These are phyloP conservation scores for Penicillium coffeae DNA, from an alignment of 495 filamentous ascomycete genomes.

Conservation along the genomic window DNA sequence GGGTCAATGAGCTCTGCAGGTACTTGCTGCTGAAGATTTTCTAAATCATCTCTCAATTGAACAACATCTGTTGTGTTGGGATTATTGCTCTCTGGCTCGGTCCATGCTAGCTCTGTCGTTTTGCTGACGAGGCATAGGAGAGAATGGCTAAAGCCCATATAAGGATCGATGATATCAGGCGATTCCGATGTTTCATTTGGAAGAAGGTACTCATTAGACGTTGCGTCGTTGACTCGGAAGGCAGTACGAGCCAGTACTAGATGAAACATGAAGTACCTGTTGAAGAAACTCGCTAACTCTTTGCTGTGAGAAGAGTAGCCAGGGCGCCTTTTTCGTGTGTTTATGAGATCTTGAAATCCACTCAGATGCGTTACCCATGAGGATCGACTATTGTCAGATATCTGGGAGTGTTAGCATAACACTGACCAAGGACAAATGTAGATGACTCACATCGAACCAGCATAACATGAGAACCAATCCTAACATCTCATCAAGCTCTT, in stretches of 20 bases:
- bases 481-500: conserved; percentile 22
- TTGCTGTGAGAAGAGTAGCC: conserved; percentile 11
- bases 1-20: conserved; percentile 9
- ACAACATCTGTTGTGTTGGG: background rate
- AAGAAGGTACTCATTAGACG: background rate
- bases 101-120: conserved; percentile 19
- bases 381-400: conserved; percentile 22
- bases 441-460: conserved; percentile 15
- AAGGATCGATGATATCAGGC: conserved; percentile 20
- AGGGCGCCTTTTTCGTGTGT: conserved; percentile 11
- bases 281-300: conserved; percentile 20
- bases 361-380: conserved; percentile 26
- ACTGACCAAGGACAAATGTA: background rate
- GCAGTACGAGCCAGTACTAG: conserved; percentile 22
- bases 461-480: conserved; percentile 25
- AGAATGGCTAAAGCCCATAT: conserved; percentile 24
- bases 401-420: conserved; percentile 7
- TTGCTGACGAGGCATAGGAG: conserved; percentile 21
- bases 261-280: conserved; percentile 24
- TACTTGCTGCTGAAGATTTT: conserved; percentile 12
- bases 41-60: conserved; percentile 7
- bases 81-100: background rate
- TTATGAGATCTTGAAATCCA: conserved; percentile 19
- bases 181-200: conserved; percentile 7
- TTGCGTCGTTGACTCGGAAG: conserved; percentile 8